Conservation (phyloP, 257 asterid species). For the Haberlea rhodopensis region DNA sequence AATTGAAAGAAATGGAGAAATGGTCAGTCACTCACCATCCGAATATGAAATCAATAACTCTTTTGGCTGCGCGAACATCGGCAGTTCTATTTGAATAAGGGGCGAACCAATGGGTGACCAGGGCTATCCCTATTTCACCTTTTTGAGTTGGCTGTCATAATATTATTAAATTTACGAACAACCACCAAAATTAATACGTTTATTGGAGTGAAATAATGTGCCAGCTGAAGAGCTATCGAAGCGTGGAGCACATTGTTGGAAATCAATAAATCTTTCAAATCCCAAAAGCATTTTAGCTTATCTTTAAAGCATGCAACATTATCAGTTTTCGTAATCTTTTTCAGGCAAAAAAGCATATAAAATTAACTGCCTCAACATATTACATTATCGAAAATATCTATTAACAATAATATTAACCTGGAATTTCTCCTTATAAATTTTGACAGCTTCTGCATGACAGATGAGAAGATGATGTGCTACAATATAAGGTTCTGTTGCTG, state of each 20-base stretch:
- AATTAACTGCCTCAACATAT: too few relatives aligned
- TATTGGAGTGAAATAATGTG: too few relatives aligned
- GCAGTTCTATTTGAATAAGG: slow-evolving; percentile 35
- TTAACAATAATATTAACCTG: too few relatives aligned
- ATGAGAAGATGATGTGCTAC: slow-evolving; percentile 53
- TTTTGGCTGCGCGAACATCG: slow-evolving; percentile 45
- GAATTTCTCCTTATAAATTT: slow-evolving; percentile 42
- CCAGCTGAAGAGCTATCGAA: too few relatives aligned
- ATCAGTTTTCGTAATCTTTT: too few relatives aligned
- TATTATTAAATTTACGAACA: background rate
- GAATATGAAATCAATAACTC: slow-evolving; percentile 53
- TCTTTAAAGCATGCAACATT: too few relatives aligned
- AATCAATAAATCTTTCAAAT: too few relatives aligned
- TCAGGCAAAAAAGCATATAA: too few relatives aligned
- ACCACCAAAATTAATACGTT: too few relatives aligned
- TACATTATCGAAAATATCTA: too few relatives aligned
- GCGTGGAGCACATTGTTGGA: too few relatives aligned
- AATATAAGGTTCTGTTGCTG: slow-evolving; percentile 60
- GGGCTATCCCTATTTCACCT: slow-evolving; percentile 57
- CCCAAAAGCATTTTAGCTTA: too few relatives aligned
- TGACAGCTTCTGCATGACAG: slow-evolving; percentile 43
- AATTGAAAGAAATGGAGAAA: background rate
- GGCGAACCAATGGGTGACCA: slow-evolving; percentile 42
- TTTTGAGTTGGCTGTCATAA: slow-evolving; percentile 42
- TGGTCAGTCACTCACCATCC: slow-evolving; percentile 56